phyloP scores from a whole-genome alignment of 768 basidiomycete species.

The Lactarius quietus region DNA sequence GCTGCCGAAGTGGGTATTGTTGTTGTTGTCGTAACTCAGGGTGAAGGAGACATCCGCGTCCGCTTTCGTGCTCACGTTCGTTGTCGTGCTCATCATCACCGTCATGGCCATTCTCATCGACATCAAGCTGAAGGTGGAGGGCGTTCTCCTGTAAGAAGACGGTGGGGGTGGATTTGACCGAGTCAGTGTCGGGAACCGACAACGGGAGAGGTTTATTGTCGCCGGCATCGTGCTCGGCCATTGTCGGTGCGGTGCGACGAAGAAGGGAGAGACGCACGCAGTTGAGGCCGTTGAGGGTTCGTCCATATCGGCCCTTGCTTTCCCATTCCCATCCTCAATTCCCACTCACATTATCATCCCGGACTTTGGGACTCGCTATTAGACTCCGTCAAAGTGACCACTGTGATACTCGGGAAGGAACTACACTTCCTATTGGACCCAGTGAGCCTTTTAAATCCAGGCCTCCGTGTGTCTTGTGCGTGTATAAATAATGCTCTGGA shows the following conservation, averaged over 20 bases:
- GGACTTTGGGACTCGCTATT: neutral
- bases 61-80: neutral
- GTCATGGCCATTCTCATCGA: constrained; percentile 9
- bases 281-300: neutral
- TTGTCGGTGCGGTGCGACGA: constrained; percentile 4
- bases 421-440: neutral
- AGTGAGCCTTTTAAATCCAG: neutral
- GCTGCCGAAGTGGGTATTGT: neutral
- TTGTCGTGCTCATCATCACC: constrained; percentile 19
- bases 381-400: neutral
- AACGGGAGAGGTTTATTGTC: neutral
- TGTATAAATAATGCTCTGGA: neutral
- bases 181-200: neutral
- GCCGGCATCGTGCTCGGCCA: neutral
- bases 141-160: neutral
- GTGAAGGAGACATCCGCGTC: neutral
- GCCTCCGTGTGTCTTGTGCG: neutral
- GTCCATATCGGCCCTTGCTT: neutral
- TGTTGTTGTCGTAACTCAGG: neutral
- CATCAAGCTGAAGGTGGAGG: neutral
- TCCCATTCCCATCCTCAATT: neutral
- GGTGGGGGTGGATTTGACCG: neutral
- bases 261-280: neutral
- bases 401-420: neutral
- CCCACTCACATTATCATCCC: neutral